Evolutionary conservation across 768 basidiomycete genomes (phyloP), one percentile per base, ranked within the genome.

Genomic region (Suillus sp.): DNA sequence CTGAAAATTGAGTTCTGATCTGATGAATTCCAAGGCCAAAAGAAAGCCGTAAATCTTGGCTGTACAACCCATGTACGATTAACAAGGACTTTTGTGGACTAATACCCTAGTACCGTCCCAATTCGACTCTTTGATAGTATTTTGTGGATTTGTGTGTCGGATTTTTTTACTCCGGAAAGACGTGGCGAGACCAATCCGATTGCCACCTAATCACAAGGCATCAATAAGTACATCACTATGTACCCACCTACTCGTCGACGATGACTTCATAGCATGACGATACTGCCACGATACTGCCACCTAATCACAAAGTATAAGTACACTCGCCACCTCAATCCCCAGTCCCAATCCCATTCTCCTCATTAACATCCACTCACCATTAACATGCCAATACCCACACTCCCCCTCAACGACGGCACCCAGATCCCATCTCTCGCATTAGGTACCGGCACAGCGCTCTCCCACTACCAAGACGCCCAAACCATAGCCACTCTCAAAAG

Each of bases 381-480:
- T 10, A 43, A 20, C 11, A 73, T 74, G 72, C 64, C 73, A 14
- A 59, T 65, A 30, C 65, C 65, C 25, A 64, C 67, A 14, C 63
- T 76, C 60, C 62, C 70, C 9, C 72, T 79, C 37, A 78, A 78
- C 64, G 75, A 79, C 69, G 75, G 75, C 57, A 69, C 64, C 58
- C 67, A 62, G 20, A 77, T 78, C 55, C 79, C 79, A 10, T 69
- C 70, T 69, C 67, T 79, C 40, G 76, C 66, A 27, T 78, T 78
- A 61, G 79, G 79, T 32, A 78, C 78, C 1, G 78, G 79, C 27
- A 78, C 77, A 3, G 72, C 73, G 4, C 66, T 74, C 37, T 75
- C 2, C 10, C 43, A 67, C 48, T 27, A 42, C 10, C 70, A 72
- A 59, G 73, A 77, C 55, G 76, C 72, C 1, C 64, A 69, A 63